A percentile compares a stretch with the other conserved stretches of the same genome.
Evolutionary conservation across 2,329 filamentous ascomycete genomes (phyloP).

Genomic region (Apiospora malaysiana): DNA sequence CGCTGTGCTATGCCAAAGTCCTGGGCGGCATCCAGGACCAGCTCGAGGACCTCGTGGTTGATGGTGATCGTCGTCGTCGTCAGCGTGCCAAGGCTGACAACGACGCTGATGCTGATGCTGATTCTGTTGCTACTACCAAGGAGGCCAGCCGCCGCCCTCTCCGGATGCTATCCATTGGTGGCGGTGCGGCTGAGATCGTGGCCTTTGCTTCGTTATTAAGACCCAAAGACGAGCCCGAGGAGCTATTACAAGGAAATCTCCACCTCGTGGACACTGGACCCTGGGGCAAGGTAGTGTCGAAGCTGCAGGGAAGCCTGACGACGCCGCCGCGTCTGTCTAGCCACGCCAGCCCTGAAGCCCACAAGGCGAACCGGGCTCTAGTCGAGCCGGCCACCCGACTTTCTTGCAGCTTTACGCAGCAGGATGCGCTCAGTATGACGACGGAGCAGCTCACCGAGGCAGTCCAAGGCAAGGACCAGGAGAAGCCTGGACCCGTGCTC

Average conservation of each 20-base stretch:
- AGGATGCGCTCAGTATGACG: conserved; percentile 54
- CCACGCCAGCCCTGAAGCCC: conserved; percentile 56
- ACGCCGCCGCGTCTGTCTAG: conserved; percentile 55
- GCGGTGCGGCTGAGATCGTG: conserved; percentile 67
- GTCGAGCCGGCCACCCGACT: conserved; percentile 47
- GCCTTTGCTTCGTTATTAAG: conserved; percentile 54
- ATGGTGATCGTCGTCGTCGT: neutral
- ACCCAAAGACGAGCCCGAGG: neutral
- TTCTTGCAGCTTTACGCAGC: conserved; percentile 49
- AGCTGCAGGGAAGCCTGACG: conserved; percentile 63
- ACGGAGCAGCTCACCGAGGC: conserved; percentile 9
- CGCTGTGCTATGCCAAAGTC: conserved; percentile 77
- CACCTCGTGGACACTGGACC: conserved; percentile 82
- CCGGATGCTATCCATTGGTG: conserved; percentile 56
- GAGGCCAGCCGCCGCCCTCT: conserved; percentile 32
- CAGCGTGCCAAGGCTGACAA: neutral
- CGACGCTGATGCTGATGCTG: conserved; percentile 12
- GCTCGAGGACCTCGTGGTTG: conserved; percentile 38
- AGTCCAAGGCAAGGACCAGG: neutral
- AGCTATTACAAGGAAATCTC: conserved; percentile 44
- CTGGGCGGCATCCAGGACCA: conserved; percentile 47
- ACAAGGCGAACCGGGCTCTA: conserved; percentile 52
- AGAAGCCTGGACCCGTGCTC: conserved; percentile 51
- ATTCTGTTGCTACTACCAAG: conserved; percentile 16
- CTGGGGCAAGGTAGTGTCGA: conserved; percentile 69